A percentile compares a stretch with the other conserved stretches of the same genome.
phyloP scores from a whole-genome alignment of 2,329 filamentous ascomycete species.

The Macrophomina tecta region DNA sequence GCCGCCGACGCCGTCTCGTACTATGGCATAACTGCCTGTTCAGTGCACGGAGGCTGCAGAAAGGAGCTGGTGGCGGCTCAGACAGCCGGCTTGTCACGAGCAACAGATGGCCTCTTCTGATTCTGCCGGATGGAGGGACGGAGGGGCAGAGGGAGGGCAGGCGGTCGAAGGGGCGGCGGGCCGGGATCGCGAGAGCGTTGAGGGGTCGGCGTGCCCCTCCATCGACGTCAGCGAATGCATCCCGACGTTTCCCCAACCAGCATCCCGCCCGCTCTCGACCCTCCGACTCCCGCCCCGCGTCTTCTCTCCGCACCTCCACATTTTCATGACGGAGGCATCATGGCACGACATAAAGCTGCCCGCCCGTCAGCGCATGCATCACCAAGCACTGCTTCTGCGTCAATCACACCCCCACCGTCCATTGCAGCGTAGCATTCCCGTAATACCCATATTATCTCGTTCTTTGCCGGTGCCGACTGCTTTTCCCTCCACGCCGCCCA shows the following conservation, averaged over 20 bases:
- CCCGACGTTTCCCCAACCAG: constrained; percentile 12
- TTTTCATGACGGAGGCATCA: background rate
- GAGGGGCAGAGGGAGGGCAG: background rate
- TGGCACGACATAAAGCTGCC: constrained; percentile 17
- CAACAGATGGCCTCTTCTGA: background rate
- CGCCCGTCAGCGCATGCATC: background rate
- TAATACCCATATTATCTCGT: background rate
- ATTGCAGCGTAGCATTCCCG: constrained; percentile 11
- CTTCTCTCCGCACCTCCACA: constrained; percentile 23
- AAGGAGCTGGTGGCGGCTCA: constrained; percentile 13
- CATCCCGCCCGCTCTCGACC: background rate
- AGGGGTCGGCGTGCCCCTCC: constrained; percentile 9
- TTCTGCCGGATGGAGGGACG: constrained; percentile 11
- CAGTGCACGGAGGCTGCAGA: constrained; percentile 16
- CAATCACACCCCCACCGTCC: constrained; percentile 1
- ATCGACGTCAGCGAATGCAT: constrained; percentile 18
- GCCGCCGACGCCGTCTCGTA: constrained; percentile 42
- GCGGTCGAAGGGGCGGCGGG: constrained; percentile 28
- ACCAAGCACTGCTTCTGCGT: background rate
- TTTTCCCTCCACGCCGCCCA: background rate
- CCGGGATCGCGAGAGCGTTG: constrained; percentile 15
- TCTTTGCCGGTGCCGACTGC: background rate
- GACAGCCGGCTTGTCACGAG: background rate
- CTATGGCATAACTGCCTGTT: constrained; percentile 11
- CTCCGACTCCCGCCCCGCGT: background rate